Conservation (phyloP, 805 yeast species). For the Komagataella populi region DNA sequence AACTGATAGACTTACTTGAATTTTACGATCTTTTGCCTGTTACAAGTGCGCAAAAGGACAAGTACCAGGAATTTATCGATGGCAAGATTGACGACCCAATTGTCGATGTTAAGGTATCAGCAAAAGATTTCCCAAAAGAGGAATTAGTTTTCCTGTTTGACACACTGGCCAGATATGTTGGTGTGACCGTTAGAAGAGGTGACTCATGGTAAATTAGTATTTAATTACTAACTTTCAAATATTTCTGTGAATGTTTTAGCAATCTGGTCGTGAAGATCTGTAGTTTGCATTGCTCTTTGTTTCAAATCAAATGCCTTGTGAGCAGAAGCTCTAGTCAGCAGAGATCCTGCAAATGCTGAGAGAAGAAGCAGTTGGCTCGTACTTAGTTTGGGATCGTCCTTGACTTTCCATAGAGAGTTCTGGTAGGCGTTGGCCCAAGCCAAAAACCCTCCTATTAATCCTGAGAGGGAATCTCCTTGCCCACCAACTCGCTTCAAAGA, state of each 20-base stretch:
- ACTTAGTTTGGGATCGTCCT: constrained; percentile 16
- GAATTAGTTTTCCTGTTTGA: constrained; percentile 42
- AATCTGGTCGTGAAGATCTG: constrained; percentile 60
- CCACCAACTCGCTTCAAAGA: constrained; percentile 84
- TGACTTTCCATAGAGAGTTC: constrained; percentile 39
- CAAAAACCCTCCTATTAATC: constrained; percentile 67
- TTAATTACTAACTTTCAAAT: background rate
- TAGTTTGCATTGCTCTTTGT: constrained; percentile 76
- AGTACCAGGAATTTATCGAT: constrained; percentile 34
- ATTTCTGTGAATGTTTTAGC: constrained; percentile 45
- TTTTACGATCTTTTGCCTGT: constrained; percentile 75
- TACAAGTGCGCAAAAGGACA: constrained; percentile 36
- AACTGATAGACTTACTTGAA: constrained; percentile 40
- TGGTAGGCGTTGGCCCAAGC: constrained; percentile 68
- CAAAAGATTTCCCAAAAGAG: constrained; percentile 25
- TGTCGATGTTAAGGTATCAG: constrained; percentile 16
- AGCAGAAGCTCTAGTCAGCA: constrained; percentile 54
- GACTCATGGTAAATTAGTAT: constrained; percentile 10
- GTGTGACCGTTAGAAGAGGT: constrained; percentile 38
- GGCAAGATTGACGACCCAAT: constrained; percentile 31
- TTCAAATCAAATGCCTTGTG: constrained; percentile 46
- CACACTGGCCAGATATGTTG: constrained; percentile 56
- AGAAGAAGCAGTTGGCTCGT: constrained; percentile 22
- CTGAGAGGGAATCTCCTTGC: constrained; percentile 90
- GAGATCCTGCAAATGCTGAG: constrained; percentile 62